A percentile compares a stretch with the other conserved stretches of the same genome.
phyloP scores from a whole-genome alignment of 1,139 yeast genomes.

The Saccharomycopsis phalli region DNA sequence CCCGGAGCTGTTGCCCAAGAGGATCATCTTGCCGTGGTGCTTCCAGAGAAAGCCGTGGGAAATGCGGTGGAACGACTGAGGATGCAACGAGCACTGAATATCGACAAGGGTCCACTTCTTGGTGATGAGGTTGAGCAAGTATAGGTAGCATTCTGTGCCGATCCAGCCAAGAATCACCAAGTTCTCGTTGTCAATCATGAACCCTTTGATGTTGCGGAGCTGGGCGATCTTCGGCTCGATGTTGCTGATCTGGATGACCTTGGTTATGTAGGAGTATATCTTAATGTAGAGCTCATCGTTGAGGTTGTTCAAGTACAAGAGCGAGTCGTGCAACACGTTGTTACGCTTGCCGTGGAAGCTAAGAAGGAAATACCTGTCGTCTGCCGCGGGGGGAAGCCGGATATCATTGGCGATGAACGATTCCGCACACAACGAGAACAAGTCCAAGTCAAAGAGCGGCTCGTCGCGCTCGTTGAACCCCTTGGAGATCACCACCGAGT shows the following conservation, averaged over 20 bases:
- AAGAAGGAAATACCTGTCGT: not conserved
- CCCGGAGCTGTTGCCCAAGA: slow-evolving; percentile 33
- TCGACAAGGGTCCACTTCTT: slow-evolving; percentile 59
- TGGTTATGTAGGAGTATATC: not conserved
- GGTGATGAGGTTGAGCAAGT: slow-evolving; percentile 50
- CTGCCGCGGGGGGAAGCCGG: not conserved
- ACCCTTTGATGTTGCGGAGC: slow-evolving; percentile 3
- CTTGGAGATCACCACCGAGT: slow-evolving; percentile 7
- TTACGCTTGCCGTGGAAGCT: not conserved
- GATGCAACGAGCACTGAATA: slow-evolving; percentile 43
- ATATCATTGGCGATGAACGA: not conserved
- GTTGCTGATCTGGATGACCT: not conserved
- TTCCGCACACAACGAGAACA: not conserved
- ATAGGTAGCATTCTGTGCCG: slow-evolving; percentile 29
- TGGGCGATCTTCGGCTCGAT: not conserved
- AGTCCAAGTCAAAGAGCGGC: not conserved
- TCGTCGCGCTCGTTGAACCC: slow-evolving; percentile 2
- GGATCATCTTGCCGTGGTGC: slow-evolving; percentile 60
- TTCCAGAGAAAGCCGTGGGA: slow-evolving; percentile 69
- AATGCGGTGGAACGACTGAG: slow-evolving; percentile 47
- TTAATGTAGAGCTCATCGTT: not conserved
- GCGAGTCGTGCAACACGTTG: not conserved
- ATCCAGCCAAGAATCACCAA: slow-evolving; percentile 4
- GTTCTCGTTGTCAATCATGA: slow-evolving; percentile 7
- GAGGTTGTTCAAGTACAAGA: not conserved